phyloP scores from a whole-genome alignment of 2,329 filamentous ascomycete species.

The Fusarium piperis region DNA sequence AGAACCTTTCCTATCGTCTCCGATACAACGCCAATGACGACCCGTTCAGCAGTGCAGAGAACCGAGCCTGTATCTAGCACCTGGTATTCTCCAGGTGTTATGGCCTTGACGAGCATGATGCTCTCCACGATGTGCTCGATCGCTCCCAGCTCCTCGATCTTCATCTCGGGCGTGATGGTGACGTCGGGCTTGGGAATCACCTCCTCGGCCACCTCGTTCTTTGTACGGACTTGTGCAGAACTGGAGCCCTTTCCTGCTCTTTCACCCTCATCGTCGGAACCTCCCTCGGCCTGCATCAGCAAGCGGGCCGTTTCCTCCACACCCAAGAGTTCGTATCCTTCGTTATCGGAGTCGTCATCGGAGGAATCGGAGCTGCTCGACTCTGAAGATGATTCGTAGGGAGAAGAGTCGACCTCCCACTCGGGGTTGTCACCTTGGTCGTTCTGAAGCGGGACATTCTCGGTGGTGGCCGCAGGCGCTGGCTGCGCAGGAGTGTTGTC shows the following conservation, averaged over 20 bases:
- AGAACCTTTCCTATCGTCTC: conserved; percentile 89
- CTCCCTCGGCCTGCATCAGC: conserved; percentile 83
- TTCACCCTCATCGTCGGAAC: conserved; percentile 80
- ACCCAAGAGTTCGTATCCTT: conserved; percentile 77
- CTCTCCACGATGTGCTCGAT: conserved; percentile 84
- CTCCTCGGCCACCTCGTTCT: conserved; percentile 79
- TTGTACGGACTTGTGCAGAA: conserved; percentile 71
- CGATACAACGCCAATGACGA: conserved; percentile 81
- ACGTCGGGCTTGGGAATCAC: conserved; percentile 79
- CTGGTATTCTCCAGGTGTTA: conserved; percentile 80
- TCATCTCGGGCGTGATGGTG: conserved; percentile 78
- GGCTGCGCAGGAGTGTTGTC: conserved; percentile 29
- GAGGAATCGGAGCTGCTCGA: conserved; percentile 68
- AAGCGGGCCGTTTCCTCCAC: conserved; percentile 86
- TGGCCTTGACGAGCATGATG: conserved; percentile 80
- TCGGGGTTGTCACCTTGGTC: conserved; percentile 68
- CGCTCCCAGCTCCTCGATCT: conserved; percentile 77
- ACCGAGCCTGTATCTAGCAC: conserved; percentile 87
- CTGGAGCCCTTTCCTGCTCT: conserved; percentile 52
- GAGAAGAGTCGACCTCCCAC: conserved; percentile 85
- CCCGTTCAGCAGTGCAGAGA: conserved; percentile 79
- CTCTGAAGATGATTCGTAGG: conserved; percentile 74
- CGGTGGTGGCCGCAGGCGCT: conserved; percentile 16
- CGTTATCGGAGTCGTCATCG: conserved; percentile 67
- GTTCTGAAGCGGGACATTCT: conserved; percentile 42